Evolutionary conservation across 2,329 filamentous ascomycete species (phyloP), one percentile per base, ranked within the genome.

Genomic region (Fusarium hostae): DNA sequence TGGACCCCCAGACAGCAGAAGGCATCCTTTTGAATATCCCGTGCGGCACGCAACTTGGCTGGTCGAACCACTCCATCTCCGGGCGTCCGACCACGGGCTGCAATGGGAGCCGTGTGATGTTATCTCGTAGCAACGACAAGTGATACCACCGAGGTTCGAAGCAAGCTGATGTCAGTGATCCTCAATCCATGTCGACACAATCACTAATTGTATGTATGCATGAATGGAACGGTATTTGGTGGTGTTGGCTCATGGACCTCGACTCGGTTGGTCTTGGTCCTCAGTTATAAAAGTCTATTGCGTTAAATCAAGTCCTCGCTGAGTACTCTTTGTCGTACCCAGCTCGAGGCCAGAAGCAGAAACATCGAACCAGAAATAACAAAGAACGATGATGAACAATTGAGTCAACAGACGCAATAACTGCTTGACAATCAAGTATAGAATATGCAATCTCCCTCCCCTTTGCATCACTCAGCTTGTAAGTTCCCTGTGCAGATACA

Each of bases 221-320:
- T 44, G 47, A 54, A 66, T 28, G 50, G 47, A 50, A 59, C 47
- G 34, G 43, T 51, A 50, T 39, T 61, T 74, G 55, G 55, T 71
- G 61, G 68, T 75, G 73, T 65, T 76, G 74, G 74, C 66, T 75
- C 68, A 59, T 72, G 66, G 59, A 74, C 64, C 66, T 68, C 30
- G 74, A 76, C 74, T 72, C 74, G 68, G 52, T 37, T 76, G 74
- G 74, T 69, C 74, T 72, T 44, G 58, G 63, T 64, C 74, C 70
- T 64, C 68, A 72, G 67, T 76, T 70, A 74, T 75, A 63, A 52
- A 74, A 74, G 61, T 76, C 71, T 76, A 76, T 76, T 76, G 70
- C 48, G 63, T 73, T 63, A 44, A 62, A 68, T 54, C 52, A 51
- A 57, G 48, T 61, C 52, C 37, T 62, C 26, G 41, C 48, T 24